Evolutionary conservation across 192 early-diverging fungal species (phyloP).

Genomic region (Entophlyctis helioformis): DNA sequence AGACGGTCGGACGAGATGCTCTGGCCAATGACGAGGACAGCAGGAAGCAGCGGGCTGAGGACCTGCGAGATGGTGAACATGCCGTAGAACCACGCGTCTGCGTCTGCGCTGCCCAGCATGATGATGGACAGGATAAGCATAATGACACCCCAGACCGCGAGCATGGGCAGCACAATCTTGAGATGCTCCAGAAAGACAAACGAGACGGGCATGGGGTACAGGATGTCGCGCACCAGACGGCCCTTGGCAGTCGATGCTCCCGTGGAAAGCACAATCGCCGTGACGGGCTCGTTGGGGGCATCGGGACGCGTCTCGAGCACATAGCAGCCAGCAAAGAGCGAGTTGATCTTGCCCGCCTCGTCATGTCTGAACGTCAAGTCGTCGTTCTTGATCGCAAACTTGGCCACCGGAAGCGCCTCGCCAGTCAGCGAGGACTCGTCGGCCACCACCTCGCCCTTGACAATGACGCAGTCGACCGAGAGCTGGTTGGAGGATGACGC

Average conservation of each 20-base stretch:
- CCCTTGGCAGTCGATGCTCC: conserved; percentile 60
- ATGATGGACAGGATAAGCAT: conserved; percentile 19
- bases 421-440: conserved; percentile 66
- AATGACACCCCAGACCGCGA: conserved; percentile 56
- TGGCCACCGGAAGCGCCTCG: conserved; percentile 70
- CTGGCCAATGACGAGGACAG: conserved; percentile 64
- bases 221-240: conserved; percentile 58
- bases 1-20: conserved; percentile 54
- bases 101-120: conserved; percentile 24
- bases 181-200: conserved; percentile 75
- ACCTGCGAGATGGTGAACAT: conserved; percentile 62
- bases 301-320: conserved; percentile 43
- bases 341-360: conserved; percentile 34
- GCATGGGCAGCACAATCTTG: conserved; percentile 51
- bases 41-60: conserved; percentile 56
- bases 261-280: conserved; percentile 51
- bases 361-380: conserved; percentile 12
- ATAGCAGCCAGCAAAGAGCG: conserved; percentile 56
- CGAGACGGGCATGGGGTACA: conserved; percentile 55
- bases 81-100: conserved; percentile 63
- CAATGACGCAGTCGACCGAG: conserved; percentile 56
- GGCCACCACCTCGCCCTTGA: conserved; percentile 57
- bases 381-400: conserved; percentile 54
- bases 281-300: conserved; percentile 16
- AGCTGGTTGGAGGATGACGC: conserved; percentile 27